Conservation (phyloP, 2,329 filamentous ascomycete species). For the Neonectria hederae region DNA sequence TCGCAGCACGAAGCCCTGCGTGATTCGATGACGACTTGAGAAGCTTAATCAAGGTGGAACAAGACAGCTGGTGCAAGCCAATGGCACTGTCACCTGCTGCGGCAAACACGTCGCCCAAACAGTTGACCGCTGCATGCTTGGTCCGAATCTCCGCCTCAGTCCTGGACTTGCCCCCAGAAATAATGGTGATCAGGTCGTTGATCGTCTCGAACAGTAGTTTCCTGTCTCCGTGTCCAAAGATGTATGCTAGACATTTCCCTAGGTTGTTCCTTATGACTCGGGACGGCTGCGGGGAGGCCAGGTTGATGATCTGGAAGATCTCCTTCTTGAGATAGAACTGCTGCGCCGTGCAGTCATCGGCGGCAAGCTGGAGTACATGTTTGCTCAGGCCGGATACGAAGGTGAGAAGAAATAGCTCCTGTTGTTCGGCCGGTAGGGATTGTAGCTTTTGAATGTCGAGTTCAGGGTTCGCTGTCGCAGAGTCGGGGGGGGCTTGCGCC, state of each 20-base stretch:
- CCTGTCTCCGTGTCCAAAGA: constrained; percentile 86
- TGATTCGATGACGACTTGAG: constrained; percentile 82
- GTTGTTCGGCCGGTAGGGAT: constrained; percentile 89
- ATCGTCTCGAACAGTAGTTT: constrained; percentile 95
- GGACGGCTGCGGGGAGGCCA: constrained; percentile 84
- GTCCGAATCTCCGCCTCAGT: constrained; percentile 78
- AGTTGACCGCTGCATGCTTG: constrained; percentile 88
- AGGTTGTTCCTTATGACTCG: constrained; percentile 91
- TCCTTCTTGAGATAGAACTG: constrained; percentile 94
- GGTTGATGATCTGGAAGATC: constrained; percentile 89
- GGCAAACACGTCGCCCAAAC: constrained; percentile 87
- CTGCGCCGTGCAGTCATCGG: constrained; percentile 85
- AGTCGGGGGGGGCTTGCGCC: constrained; percentile 47
- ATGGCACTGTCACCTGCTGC: constrained; percentile 95
- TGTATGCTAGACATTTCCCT: constrained; percentile 82
- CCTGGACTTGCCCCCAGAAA: constrained; percentile 78
- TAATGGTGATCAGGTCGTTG: constrained; percentile 81
- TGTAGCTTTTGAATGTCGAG: constrained; percentile 92
- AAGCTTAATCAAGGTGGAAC: constrained; percentile 77
- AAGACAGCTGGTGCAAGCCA: constrained; percentile 79
- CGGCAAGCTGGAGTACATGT: constrained; percentile 78
- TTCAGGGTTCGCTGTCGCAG: constrained; percentile 70
- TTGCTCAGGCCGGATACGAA: constrained; percentile 85
- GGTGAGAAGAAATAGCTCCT: constrained; percentile 91
- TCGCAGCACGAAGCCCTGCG: constrained; percentile 81